phyloP scores from a whole-genome alignment of 176 grass and related monocot genomes.

The Rhynchospora breviuscula region DNA sequence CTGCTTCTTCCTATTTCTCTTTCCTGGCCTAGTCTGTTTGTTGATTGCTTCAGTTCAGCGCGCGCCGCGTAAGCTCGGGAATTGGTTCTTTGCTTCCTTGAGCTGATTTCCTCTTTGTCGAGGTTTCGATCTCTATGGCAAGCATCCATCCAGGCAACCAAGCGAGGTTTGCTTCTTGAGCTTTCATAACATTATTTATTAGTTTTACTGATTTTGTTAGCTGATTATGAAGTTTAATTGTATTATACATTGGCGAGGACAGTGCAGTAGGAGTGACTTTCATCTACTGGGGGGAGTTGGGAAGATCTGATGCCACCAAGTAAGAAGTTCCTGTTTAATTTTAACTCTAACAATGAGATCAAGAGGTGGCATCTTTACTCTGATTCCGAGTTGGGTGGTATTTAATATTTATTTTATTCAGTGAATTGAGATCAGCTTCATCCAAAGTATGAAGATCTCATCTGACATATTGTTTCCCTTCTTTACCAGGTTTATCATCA shows the following conservation, averaged over 20 bases:
- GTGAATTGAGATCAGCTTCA: too few relatives aligned
- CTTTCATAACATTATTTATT: not conserved
- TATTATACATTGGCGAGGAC: not conserved
- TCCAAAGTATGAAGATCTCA: too few relatives aligned
- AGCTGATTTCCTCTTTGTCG: constrained; percentile 2
- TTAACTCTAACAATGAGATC: constrained; percentile 77
- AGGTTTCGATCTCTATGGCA: constrained; percentile 20
- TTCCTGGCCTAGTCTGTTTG: too few relatives aligned
- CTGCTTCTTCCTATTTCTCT: too few relatives aligned
- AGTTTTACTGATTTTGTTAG: not conserved
- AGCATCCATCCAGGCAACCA: constrained; percentile 12
- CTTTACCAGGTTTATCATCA: constrained; percentile 66
- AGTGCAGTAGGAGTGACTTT: not conserved
- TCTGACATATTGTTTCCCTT: constrained; percentile 9
- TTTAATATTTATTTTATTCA: too few relatives aligned
- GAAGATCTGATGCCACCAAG: constrained; percentile 80
- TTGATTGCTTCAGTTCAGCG: too few relatives aligned
- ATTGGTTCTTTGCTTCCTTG: not conserved
- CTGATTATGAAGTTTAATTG: not conserved
- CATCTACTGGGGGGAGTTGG: constrained; percentile 59
- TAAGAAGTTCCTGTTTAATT: constrained; percentile 76
- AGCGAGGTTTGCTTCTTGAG: constrained; percentile 8
- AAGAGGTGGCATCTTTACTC: constrained; percentile 92
- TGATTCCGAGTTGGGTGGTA: constrained; percentile 91
- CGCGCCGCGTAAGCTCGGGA: not conserved